Evolutionary conservation across 2,329 filamentous ascomycete species (phyloP), one percentile per base, ranked within the genome.

Genomic region (Thielaviopsis euricoi): DNA sequence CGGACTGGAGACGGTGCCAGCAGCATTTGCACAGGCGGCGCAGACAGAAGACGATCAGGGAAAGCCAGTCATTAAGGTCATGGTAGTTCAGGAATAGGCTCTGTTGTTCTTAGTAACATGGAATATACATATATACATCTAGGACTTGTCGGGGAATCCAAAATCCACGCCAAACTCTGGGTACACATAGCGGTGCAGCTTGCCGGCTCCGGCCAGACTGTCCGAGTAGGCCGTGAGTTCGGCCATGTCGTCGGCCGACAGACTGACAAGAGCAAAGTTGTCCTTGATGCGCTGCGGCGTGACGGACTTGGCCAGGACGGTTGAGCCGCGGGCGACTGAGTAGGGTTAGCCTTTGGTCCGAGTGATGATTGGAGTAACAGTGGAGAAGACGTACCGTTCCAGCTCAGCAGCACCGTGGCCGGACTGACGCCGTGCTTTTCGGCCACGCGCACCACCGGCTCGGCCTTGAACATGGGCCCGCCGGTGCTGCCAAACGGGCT

Each of bases 281-380:
- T 82, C 76, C 66, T 83, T 79, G 69, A 89, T 88, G 64, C 85
- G 78, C 53, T 76, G 75, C 15, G 78, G 77, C 6, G 78, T 86
- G 46, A 86, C 82, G 0, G 83, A 87, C 71, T 89, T 89, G 65
- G 86, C 79, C 26, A 89, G 75, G 19, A 89, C 86, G 6, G 83
- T 86, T 66, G 74, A 78, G 63, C 83, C 83, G 61, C 83, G 78
- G 56, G 81, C 77, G 52, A 87, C 84, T 86, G n/a, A n/a, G n/a
- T n/a, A n/a, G n/a, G n/a, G n/a, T n/a, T n/a, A n/a, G n/a, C n/a
- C n/a, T n/a, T n/a, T n/a, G n/a, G n/a, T n/a, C n/a, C n/a, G n/a
- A n/a, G n/a, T n/a, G n/a, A n/a, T n/a, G n/a, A n/a, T n/a, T n/a
- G n/a, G n/a, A n/a, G n/a, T n/a, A n/a, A n/a, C n/a, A n/a, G n/a